These are phyloP conservation scores for Fusarium decemcellulare DNA, from an alignment of 2,329 filamentous ascomycete species.

Conservation along the genomic window DNA sequence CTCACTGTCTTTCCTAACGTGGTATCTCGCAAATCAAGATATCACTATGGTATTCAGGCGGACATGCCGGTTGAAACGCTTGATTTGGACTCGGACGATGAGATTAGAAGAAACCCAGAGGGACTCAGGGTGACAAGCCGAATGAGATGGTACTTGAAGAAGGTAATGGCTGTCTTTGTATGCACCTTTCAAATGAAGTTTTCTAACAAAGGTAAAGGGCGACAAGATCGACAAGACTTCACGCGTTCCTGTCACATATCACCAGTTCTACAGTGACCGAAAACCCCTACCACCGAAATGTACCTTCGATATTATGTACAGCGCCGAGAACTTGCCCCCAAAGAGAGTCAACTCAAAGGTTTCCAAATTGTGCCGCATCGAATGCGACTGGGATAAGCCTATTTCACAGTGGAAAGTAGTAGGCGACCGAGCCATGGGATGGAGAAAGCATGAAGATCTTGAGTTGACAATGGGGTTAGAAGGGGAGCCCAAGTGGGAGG, in stretches of 20 bases:
- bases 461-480: slow-evolving; percentile 9
- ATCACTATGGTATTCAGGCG: not conserved
- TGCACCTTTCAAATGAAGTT: not conserved
- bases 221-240: not conserved
- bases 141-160: no score
- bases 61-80: no score
- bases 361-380: slow-evolving; percentile 6
- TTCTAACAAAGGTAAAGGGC: not conserved
- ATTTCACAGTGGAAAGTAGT: slow-evolving; percentile 8
- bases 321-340: not conserved
- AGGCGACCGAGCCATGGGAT: not conserved
- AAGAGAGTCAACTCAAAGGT: slow-evolving; percentile 1
- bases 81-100: no score
- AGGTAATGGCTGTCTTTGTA: no score
- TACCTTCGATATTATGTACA: slow-evolving; percentile 5
- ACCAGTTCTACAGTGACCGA: not conserved
- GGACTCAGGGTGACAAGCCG: no score
- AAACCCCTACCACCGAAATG: not conserved
- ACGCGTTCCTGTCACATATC: not conserved
- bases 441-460: slow-evolving; percentile 11
- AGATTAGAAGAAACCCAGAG: not conserved
- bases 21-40: not conserved
- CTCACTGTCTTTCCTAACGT: not conserved
- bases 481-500: slow-evolving; percentile 12
- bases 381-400: slow-evolving; percentile 21